Percentiles rank a stretch among this genome's conserved stretches.
Conservation (phyloP, 163 green algal species). For the Smithsoniella earleae region DNA sequence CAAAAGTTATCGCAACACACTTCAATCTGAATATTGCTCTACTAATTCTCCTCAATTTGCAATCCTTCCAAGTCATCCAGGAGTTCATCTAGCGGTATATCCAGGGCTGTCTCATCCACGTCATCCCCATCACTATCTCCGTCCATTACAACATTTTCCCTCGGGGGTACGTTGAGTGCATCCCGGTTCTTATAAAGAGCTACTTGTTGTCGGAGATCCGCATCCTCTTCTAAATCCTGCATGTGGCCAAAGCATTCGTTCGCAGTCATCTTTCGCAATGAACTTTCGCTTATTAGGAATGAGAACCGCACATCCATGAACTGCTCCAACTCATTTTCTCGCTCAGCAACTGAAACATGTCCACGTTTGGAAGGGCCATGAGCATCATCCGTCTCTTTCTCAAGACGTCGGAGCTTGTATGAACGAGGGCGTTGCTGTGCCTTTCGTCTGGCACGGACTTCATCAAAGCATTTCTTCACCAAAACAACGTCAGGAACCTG, state of each 20-base stretch:
- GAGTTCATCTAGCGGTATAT: conserved; percentile 87
- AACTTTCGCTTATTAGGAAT: no score
- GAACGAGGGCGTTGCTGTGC: conserved; percentile 27
- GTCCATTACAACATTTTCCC: neutral
- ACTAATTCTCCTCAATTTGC: conserved; percentile 46
- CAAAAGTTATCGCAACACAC: no score
- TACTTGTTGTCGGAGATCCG: conserved; percentile 31
- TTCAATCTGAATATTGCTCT: no score
- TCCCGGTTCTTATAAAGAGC: conserved; percentile 32
- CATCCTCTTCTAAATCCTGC: conserved; percentile 36
- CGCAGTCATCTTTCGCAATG: no score
- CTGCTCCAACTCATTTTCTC: conserved; percentile 17
- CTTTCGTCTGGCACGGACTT: conserved; percentile 2
- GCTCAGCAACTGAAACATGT: neutral
- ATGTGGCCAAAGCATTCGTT: neutral
- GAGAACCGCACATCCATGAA: conserved; percentile 24
- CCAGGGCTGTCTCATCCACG: neutral
- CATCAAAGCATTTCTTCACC: conserved; percentile 39
- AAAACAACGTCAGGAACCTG: conserved; percentile 67
- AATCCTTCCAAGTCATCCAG: conserved; percentile 78
- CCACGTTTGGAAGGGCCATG: neutral
- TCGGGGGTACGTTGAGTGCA: neutral
- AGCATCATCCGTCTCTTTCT: neutral
- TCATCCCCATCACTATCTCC: conserved; percentile 16
- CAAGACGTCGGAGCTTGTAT: conserved; percentile 26